Base-by-base conservation (phyloP, 305 asterid genomes). In the Fraxinus dipetala region DNA sequence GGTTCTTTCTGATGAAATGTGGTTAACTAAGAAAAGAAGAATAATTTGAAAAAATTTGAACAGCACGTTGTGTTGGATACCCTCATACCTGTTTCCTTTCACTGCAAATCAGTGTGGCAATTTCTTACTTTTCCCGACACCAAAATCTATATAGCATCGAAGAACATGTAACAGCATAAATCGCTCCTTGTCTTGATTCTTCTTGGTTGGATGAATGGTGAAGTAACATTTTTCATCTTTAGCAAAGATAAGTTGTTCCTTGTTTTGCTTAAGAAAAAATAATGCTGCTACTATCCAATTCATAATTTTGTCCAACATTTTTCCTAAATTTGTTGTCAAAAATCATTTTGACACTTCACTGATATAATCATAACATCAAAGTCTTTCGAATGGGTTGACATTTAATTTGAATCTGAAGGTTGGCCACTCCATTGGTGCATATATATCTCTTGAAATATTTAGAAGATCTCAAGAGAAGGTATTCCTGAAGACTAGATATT, bases 381-480 rank as follows among this genome's bases (percentile, higher is more conserved):
- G 30, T 35, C 24, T 78, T 43, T 54, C 59, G 31, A 38, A 83
- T 67, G 67, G 80, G 32, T 77, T 83, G 74, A 80, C 82, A 76
- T 73, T 72, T 48, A 32, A 73, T 86, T 79, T 79, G 81, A 75
- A 18, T 88, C 79, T 86, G 87, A 87, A 94, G 99, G 96, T 95
- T 73, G 97, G 98, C 51, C 99, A 94, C 86, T 94, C 99, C 80
- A 91, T 95, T 83, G 99, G 98, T 85, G 89, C 98, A 73, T 86
- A 92, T 80, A 92, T 95, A 65, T 88, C 93, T 78, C 85, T 94
- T 84, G 97, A 94, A 84, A 83, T 89, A 70, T 89, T 92, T 82
- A 90, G 83, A 86, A 90, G 92, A 87, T 89, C 61, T 76, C 91
- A 84, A 76, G 87, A 83, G 85, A 94, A 95, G 98, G 99, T 95